Evolutionary conservation across 805 yeast genomes (phyloP).

Genomic region (Myxozyma mucilagina): DNA sequence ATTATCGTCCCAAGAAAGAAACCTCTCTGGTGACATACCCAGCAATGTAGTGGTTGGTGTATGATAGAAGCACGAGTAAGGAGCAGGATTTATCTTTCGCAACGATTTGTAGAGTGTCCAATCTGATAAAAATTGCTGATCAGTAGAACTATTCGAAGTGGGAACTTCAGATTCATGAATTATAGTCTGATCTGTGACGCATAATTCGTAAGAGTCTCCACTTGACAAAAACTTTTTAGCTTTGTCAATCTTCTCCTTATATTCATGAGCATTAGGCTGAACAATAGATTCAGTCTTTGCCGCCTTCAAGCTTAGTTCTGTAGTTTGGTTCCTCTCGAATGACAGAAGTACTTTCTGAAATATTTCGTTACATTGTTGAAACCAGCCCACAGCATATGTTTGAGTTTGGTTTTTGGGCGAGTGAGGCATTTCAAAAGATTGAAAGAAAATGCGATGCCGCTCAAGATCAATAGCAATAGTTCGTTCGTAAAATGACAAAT

Average conservation of each 20-base stretch:
- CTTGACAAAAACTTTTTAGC: conserved; percentile 68
- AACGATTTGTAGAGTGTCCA: conserved; percentile 82
- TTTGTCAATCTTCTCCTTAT: conserved; percentile 54
- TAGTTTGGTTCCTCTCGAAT: background rate
- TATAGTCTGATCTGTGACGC: conserved; percentile 66
- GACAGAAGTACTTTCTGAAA: background rate
- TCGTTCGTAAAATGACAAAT: conserved; percentile 68
- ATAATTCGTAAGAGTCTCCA: conserved; percentile 93
- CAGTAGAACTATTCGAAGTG: conserved; percentile 32
- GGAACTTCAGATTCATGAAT: conserved; percentile 51
- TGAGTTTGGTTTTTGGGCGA: background rate
- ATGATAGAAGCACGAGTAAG: conserved; percentile 79
- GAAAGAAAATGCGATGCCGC: conserved; percentile 45
- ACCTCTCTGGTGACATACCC: conserved; percentile 94
- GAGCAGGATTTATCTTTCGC: conserved; percentile 80
- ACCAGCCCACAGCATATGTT: background rate
- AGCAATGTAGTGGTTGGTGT: conserved; percentile 64
- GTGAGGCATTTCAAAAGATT: background rate
- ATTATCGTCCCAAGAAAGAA: conserved; percentile 69
- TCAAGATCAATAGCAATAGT: conserved; percentile 57
- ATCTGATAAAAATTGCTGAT: background rate
- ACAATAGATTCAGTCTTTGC: background rate
- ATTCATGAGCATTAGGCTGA: conserved; percentile 38
- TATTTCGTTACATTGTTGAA: background rate
- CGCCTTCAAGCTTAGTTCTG: background rate